Evolutionary conservation across 805 yeast genomes (phyloP), one percentile per base, ranked within the genome.

Genomic region (Wickerhamomyces alni): DNA sequence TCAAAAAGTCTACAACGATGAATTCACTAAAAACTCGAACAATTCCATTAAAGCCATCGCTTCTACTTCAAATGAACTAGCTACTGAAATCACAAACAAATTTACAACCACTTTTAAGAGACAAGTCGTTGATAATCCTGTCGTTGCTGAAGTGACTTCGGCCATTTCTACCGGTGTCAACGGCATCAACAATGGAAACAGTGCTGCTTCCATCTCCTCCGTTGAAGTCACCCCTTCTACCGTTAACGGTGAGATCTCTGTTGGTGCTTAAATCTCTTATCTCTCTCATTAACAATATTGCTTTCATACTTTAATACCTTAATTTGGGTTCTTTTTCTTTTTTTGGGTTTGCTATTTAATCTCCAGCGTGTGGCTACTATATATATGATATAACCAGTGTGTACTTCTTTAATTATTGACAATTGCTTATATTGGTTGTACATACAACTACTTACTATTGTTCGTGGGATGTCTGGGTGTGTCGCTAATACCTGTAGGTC

Each of bases 111-210:
- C 28, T 5, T 24, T 24, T 21, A 25, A 25, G 16, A 33, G 24
- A 9, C 25, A 17, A 17, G 22, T 17, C 6, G 16, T 17, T 12
- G 26, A 7, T 22, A 28, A 17, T 12, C 18, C 25, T 30, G 32
- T 30, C 22, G 30, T 24, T 26, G 30, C 36, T 9, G 27, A 25
- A 24, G n/a, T 16, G n/a, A 30, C 41, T 13, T 17, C 33, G 2
- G 36, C 38, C 13, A 19, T 27, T 10, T 24, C 38, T 2, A 33
- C 35, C 21, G 43, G 40, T 31, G 18, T 25, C 27, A 22, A 36
- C 15, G 25, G 30, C 8, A 10, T 37, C 13, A 35, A 31, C 17
- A 33, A 17, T 1, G 35, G 18, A 19, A 21, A 21, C 9, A 9
- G 24, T 21, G 38, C 31, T 10, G 27, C 18, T 17, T 15, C 31